phyloP scores from a whole-genome alignment of 495 filamentous ascomycete genomes.

The Rhypophila decipiens region DNA sequence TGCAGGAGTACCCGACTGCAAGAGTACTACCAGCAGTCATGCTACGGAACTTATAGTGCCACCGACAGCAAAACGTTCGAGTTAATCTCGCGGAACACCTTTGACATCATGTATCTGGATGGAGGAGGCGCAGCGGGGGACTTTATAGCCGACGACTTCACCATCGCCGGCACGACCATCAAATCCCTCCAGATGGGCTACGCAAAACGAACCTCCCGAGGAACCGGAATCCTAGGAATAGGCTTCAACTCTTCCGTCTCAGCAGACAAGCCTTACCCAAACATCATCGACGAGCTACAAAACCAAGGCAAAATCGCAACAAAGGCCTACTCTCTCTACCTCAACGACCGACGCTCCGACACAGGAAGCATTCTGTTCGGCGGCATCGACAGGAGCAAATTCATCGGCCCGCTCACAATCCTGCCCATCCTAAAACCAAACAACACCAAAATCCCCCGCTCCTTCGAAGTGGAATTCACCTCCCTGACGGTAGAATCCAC shows the following conservation, averaged over 20 bases:
- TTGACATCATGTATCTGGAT: conserved; percentile 83
- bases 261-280: conserved; percentile 58
- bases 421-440: conserved; percentile 56
- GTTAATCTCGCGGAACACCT: conserved; percentile 52
- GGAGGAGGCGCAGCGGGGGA: conserved; percentile 52
- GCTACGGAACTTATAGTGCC: conserved; percentile 37
- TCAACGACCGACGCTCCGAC: conserved; percentile 55
- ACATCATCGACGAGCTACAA: conserved; percentile 69
- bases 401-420: conserved; percentile 61
- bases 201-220: conserved; percentile 59
- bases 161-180: conserved; percentile 59
- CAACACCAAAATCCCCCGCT: conserved; percentile 21
- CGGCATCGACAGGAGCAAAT: conserved; percentile 82
- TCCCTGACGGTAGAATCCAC: conserved; percentile 24
- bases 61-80: conserved; percentile 64
- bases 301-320: conserved; percentile 63
- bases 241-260: conserved; percentile 77
- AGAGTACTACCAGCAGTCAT: conserved; percentile 24
- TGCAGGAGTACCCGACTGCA: conserved; percentile 32
- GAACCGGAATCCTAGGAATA: conserved; percentile 81
- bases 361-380: conserved; percentile 85
- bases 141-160: conserved; percentile 71
- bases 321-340: conserved; percentile 84
- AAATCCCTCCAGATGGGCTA: conserved; percentile 75
- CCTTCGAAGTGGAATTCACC: conserved; percentile 35